Evolutionary conservation across 2,329 filamentous ascomycete species (phyloP), one percentile per base, ranked within the genome.

Genomic region (Nannizziopsis arthrosporioides): DNA sequence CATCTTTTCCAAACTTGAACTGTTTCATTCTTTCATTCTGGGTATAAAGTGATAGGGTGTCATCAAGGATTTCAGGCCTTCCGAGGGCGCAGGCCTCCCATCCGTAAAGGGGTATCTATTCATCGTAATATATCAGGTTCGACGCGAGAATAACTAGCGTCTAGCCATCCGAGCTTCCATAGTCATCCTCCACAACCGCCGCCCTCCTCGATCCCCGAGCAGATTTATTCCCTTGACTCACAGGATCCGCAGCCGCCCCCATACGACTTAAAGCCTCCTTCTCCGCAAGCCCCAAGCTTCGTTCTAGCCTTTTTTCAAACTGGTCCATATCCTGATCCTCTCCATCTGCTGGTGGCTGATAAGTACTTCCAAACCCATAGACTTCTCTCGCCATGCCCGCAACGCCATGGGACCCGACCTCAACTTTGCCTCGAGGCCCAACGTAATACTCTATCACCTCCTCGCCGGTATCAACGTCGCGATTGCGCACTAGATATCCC

Each of bases 361-460:
- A 51, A 31, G 38, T 42, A n/a, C 32, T 48, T 30, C 45, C 57
- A 38, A 57, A 56, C 65, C 60, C 78, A 59, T 75, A 79, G 1
- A 82, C 74, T 44, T 65, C 66, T 52, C 69, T 68, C 3, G 88
- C 78, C 53, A 95, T 66, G 0, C 79, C 80, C 14, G 80, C 78
- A 10, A 92, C 83, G 0, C 84, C 85, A 43, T 80, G 75, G n/a
- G 81, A 73, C 0, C 84, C 85, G 32, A 96, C 77, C 65, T 96
- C 92, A 6, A 89, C 74, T 65, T 84, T 92, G 5, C 85, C 90
- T 17, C 92, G 76, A 5, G 87, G 83, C 0, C 92, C 92, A 11
- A 95, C 77, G 48, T 84, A 77, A 75, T 86, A 98, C 42, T 85
- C 88, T 6, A 87, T 73, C 2, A 78, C 73, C 53, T 90, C 81